Percentiles rank a stretch among this genome's conserved stretches.
phyloP scores from a whole-genome alignment of 768 basidiomycete genomes.

The Leucosporidium scottii region DNA sequence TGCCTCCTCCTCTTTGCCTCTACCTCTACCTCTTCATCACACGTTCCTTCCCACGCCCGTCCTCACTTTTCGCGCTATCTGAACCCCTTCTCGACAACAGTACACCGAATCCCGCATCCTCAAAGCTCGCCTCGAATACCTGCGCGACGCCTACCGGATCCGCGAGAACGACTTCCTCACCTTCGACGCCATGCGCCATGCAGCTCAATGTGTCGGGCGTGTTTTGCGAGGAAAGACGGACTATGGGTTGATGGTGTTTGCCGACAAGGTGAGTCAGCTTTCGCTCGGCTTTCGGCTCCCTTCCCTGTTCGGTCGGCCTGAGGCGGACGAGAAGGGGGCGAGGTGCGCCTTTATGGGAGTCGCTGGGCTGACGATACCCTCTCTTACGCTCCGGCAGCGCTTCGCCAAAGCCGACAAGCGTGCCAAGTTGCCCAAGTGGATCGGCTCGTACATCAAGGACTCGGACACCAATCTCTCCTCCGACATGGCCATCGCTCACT shows the following conservation, averaged over 20 bases:
- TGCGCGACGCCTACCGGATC: constrained; percentile 96
- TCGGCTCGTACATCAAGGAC: constrained; percentile 99
- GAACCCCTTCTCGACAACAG: constrained; percentile 67
- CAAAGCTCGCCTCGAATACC: constrained; percentile 92
- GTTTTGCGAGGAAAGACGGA: constrained; percentile 97
- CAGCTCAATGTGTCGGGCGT: constrained; percentile 97
- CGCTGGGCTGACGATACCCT: constrained; percentile 11
- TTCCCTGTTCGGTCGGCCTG: not conserved
- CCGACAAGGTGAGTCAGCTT: constrained; percentile 68
- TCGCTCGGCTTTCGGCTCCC: constrained; percentile 7
- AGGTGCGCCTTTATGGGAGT: no score
- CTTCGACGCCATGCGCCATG: constrained; percentile 98
- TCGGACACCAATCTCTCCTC: constrained; percentile 94
- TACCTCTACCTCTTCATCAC: not conserved
- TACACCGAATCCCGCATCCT: constrained; percentile 97
- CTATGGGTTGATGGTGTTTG: constrained; percentile 99
- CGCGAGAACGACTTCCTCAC: constrained; percentile 97
- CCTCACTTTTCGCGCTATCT: constrained; percentile 47
- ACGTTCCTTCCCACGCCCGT: no score
- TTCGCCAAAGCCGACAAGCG: constrained; percentile 89
- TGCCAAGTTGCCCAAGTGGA: constrained; percentile 95
- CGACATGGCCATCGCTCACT: constrained; percentile 50
- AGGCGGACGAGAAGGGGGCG: not conserved
- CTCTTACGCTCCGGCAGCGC: no score
- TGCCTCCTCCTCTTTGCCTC: constrained; percentile 5